phyloP scores from a whole-genome alignment of 176 grass and related monocot species.

The Lolium rigidum region DNA sequence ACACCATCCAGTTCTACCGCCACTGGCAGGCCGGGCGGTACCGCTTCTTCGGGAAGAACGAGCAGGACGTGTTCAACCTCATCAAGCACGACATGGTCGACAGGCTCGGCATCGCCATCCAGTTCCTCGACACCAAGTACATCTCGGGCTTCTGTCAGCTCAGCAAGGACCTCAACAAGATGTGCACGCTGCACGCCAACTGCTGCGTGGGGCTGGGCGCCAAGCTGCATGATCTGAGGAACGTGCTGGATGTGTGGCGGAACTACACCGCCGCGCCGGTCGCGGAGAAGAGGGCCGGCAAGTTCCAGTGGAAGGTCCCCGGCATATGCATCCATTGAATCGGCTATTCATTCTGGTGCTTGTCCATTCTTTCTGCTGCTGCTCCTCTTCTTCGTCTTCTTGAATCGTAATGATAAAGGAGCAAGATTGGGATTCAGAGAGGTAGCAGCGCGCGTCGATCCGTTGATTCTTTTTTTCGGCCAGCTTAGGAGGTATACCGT shows the following conservation, averaged over 20 bases:
- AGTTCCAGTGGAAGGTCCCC: conserved; percentile 76
- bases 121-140: conserved; percentile 85
- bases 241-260: conserved; percentile 69
- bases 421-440: background rate
- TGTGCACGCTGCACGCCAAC: conserved; percentile 86
- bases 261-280: conserved; percentile 64
- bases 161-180: conserved; percentile 84
- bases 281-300: conserved; percentile 46
- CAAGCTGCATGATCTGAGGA: conserved; percentile 72
- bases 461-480: background rate
- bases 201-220: conserved; percentile 73
- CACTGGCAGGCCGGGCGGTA: conserved; percentile 63
- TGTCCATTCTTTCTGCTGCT: conserved; percentile 14
- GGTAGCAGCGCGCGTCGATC: background rate
- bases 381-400: background rate
- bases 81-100: conserved; percentile 67
- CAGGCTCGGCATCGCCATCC: conserved; percentile 58
- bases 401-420: background rate
- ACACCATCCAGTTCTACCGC: conserved; percentile 78
- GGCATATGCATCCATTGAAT: conserved; percentile 70
- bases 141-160: conserved; percentile 82
- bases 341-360: background rate
- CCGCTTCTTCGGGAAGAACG: conserved; percentile 65
- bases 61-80: conserved; percentile 92
- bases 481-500: background rate